Evolutionary conservation across 176 grass and related monocot genomes (phyloP).

Genomic region (Musa schizocarpa): DNA sequence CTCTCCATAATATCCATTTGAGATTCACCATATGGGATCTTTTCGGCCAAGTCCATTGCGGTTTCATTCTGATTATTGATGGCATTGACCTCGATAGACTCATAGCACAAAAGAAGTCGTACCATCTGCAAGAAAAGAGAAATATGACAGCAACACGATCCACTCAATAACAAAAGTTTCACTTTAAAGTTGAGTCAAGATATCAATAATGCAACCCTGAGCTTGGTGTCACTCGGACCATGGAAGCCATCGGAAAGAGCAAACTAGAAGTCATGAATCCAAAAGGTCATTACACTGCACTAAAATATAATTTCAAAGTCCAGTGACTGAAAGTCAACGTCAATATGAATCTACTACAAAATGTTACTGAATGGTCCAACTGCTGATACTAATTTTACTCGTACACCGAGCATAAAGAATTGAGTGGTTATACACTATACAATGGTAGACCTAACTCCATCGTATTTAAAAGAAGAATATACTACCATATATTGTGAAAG

Average conservation of each 20-base stretch:
- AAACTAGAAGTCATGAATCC: neutral
- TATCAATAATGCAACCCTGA: neutral
- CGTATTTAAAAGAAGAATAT: too few species aligned
- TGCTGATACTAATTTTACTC: neutral
- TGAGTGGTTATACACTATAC: too few species aligned
- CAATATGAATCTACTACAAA: neutral
- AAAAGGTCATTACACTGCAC: too few species aligned
- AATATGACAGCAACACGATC: neutral
- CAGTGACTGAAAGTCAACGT: neutral
- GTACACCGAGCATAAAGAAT: too few species aligned
- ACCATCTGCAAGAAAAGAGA: constrained; percentile 57
- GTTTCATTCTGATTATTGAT: constrained; percentile 95
- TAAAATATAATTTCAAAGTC: neutral
- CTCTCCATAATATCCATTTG: constrained; percentile 82
- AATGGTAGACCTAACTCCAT: too few species aligned
- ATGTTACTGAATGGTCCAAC: neutral
- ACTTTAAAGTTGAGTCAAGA: neutral
- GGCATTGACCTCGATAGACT: constrained; percentile 62
- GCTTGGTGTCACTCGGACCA: neutral
- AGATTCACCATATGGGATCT: constrained; percentile 83
- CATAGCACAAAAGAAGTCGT: constrained; percentile 64
- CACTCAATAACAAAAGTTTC: neutral
- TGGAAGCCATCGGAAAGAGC: neutral
- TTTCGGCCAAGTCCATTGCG: constrained; percentile 88
- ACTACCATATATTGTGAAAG: too few species aligned